These are phyloP conservation scores for Rhodotorula kratochvilovae DNA, from an alignment of 768 basidiomycete genomes.

Conservation along the genomic window DNA sequence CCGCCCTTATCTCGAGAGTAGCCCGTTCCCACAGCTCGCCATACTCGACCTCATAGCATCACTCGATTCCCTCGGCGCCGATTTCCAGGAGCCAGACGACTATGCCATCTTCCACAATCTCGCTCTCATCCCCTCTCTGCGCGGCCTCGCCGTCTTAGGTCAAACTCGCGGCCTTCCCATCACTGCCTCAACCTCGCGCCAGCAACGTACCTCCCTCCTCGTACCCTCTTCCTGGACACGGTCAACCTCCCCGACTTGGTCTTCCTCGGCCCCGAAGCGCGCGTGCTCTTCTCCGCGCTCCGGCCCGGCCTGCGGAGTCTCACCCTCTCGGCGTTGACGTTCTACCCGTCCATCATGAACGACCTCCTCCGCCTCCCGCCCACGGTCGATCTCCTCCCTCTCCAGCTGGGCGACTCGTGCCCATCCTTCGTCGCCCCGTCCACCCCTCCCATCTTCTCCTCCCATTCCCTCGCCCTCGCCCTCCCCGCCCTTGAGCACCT, in stretches of 20 bases:
- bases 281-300: neutral
- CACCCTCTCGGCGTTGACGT: rapidly evolving
- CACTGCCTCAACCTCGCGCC: neutral
- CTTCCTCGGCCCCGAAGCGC: neutral
- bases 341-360: neutral
- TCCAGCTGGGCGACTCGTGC: neutral
- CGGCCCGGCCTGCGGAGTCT: neutral
- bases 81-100: too few species aligned
- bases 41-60: neutral
- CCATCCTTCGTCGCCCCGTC: neutral
- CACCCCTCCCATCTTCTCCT: neutral
- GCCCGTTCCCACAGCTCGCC: neutral
- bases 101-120: neutral
- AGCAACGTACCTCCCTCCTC: neutral
- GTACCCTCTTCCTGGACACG: neutral
- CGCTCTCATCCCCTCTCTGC: neutral
- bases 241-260: neutral
- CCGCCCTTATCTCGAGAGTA: neutral
- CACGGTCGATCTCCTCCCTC: rapidly evolving
- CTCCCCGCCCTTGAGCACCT: neutral
- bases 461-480: neutral
- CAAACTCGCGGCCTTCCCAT: neutral
- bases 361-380: neutral
- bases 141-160: neutral
- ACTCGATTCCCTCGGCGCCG: too few species aligned